These are phyloP conservation scores for Cylindricascospora bacillispora DNA, from an alignment of 1,139 yeast genomes.

Conservation along the genomic window DNA sequence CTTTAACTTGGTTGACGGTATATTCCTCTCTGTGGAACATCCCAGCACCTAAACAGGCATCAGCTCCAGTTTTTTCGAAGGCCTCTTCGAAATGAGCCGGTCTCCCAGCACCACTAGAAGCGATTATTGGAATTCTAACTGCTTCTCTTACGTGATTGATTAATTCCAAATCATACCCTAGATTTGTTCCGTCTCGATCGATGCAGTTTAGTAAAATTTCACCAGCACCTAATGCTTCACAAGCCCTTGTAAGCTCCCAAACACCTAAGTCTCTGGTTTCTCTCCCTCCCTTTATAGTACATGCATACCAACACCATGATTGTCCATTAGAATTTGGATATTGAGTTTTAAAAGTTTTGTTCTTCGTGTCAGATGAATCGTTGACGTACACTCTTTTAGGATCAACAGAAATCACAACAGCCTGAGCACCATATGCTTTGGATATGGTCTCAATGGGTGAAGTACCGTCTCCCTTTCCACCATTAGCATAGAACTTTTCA, in stretches of 20 bases:
- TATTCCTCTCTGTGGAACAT: slow-evolving; percentile 93
- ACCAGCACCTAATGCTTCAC: slow-evolving; percentile 94
- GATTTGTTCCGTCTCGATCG: slow-evolving; percentile 90
- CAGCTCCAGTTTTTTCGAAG: slow-evolving; percentile 66
- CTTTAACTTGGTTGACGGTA: slow-evolving; percentile 73
- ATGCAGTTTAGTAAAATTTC: slow-evolving; percentile 85
- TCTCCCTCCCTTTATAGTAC: slow-evolving; percentile 93
- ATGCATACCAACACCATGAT: slow-evolving; percentile 81
- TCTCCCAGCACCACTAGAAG: slow-evolving; percentile 92
- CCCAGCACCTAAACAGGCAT: slow-evolving; percentile 97
- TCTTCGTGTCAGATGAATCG: slow-evolving; percentile 46
- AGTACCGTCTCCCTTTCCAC: slow-evolving; percentile 47
- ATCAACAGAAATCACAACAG: slow-evolving; percentile 93
- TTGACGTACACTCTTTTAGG: slow-evolving; percentile 74
- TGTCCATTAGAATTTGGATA: slow-evolving; percentile 77
- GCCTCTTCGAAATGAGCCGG: slow-evolving; percentile 87
- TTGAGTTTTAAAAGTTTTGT: slow-evolving; percentile 46
- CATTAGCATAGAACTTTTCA: slow-evolving; percentile 55
- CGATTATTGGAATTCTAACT: slow-evolving; percentile 84
- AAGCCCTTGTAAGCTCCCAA: slow-evolving; percentile 72
- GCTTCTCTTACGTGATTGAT: slow-evolving; percentile 62
- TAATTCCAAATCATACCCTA: slow-evolving; percentile 82
- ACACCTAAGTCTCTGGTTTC: slow-evolving; percentile 86
- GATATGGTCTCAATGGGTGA: slow-evolving; percentile 90
- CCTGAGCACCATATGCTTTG: slow-evolving; percentile 84